phyloP scores from a whole-genome alignment of 2,329 filamentous ascomycete species.

The Alternaria arborescens region DNA sequence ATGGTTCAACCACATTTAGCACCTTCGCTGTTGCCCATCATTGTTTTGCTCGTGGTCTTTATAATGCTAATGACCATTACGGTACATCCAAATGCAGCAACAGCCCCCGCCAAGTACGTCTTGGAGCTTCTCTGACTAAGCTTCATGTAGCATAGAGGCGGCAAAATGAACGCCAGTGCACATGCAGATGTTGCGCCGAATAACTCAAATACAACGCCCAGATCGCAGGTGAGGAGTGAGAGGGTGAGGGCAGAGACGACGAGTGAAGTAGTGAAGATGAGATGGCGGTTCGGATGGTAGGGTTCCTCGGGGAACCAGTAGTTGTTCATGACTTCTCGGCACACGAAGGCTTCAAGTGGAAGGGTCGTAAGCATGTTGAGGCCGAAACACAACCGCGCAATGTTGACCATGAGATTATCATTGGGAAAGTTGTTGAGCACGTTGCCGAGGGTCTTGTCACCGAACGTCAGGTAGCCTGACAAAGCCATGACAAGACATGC shows the following conservation, averaged over 20 bases:
- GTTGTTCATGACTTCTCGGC: conserved; percentile 92
- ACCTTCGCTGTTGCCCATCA: conserved; percentile 29
- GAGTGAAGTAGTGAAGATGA: conserved; percentile 83
- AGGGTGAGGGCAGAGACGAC: conserved; percentile 81
- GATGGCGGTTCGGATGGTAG: conserved; percentile 83
- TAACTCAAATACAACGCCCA: conserved; percentile 93
- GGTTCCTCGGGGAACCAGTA: conserved; percentile 78
- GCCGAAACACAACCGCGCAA: conserved; percentile 93
- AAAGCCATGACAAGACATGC: conserved; percentile 90
- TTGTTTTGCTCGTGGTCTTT: conserved; percentile 42
- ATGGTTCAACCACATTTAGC: conserved; percentile 37
- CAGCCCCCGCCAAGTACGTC: conserved; percentile 74
- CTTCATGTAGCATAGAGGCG: conserved; percentile 94
- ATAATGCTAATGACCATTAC: conserved; percentile 75
- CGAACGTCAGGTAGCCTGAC: conserved; percentile 90
- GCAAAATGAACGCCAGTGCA: conserved; percentile 92
- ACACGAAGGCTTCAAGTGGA: conserved; percentile 96
- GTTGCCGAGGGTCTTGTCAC: conserved; percentile 90
- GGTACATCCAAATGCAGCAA: conserved; percentile 77
- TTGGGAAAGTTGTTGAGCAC: conserved; percentile 97
- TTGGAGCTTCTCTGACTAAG: conserved; percentile 81
- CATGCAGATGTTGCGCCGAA: conserved; percentile 95
- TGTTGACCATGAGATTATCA: conserved; percentile 91
- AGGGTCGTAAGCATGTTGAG: conserved; percentile 99
- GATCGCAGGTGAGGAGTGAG: conserved; percentile 86